These are phyloP conservation scores for Cryomyces antarcticus DNA, from an alignment of 495 filamentous ascomycete species.

Conservation along the genomic window DNA sequence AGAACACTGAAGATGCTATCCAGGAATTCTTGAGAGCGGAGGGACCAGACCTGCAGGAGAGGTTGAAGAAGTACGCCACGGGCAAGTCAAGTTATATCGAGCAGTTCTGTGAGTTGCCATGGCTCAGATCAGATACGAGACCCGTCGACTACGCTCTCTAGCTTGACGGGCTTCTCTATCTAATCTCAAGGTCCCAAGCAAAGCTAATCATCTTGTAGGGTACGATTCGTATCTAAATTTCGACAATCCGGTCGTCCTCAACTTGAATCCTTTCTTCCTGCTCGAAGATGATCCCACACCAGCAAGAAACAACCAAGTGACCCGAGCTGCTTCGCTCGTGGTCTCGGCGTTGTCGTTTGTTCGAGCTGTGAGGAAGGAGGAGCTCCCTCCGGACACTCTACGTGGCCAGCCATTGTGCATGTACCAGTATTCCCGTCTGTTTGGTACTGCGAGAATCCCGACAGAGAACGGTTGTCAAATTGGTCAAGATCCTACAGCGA, in stretches of 20 bases:
- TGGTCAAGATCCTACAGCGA: slow-evolving; percentile 71
- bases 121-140: neutral
- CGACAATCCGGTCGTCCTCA: slow-evolving; percentile 92
- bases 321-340: slow-evolving; percentile 76
- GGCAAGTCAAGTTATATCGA: slow-evolving; percentile 94
- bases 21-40: slow-evolving; percentile 71
- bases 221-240: slow-evolving; percentile 97
- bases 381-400: slow-evolving; percentile 76
- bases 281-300: slow-evolving; percentile 95
- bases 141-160: neutral
- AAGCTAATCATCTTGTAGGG: slow-evolving; percentile 34
- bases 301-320: slow-evolving; percentile 88
- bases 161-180: no score
- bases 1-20: slow-evolving; percentile 61
- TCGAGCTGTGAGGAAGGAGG: slow-evolving; percentile 77
- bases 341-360: slow-evolving; percentile 85
- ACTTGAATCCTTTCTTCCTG: slow-evolving; percentile 94
- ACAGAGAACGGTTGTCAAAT: slow-evolving; percentile 94
- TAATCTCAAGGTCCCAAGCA: slow-evolving; percentile 1
- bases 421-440: slow-evolving; percentile 93
- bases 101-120: slow-evolving; percentile 68
- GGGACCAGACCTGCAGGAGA: slow-evolving; percentile 70
- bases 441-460: slow-evolving; percentile 85
- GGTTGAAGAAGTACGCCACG: slow-evolving; percentile 78
- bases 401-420: slow-evolving; percentile 74